Evolutionary conservation across 352 stramenopile species (phyloP), one percentile per base, ranked within the genome.

Genomic region (Peronospora tabacina): DNA sequence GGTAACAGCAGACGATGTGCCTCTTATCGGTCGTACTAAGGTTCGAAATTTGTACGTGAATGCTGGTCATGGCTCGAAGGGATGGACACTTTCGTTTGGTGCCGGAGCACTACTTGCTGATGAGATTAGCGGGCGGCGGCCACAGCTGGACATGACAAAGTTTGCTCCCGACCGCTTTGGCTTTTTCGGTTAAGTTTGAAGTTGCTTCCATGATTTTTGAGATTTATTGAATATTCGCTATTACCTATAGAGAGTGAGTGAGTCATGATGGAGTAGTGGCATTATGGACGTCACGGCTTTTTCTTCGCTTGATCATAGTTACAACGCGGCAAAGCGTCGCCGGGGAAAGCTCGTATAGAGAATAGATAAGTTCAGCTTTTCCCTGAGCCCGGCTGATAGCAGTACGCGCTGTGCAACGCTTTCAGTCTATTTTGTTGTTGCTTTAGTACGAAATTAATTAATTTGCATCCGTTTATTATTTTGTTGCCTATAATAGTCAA

Each of bases 21-120:
- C 82, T 33, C 59, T 91, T 19, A 83, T 93, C 15, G 82, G 82
- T 3, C 75, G 79, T 49, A 93, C 82, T 9, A 80, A 75, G 42
- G 72, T 91, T 34, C 66, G 71, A 40, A 93, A 93, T 50, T 57
- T 93, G 49, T 91, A 82, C 55, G 78, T 93, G 39, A 93, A 93
- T 65, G 73, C 78, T 37, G 82, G 82, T 8, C 80, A 93, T 49
- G 82, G 82, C 5, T 90, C 82, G 42, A 93, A 90, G 47, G 82
- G 80, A 22, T 93, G 80, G 80, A 90, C 76, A 52, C 66, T 91
- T 12, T 87, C 77, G 16, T 93, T 93, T 56, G 82, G 82, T 33
- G 71, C 80, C 11, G 82, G 61, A 6, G 80, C 80, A 39, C 50
- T 93, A 28, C 60, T 93, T 33, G 82, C 82, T 22, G 82, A 93